A percentile compares a stretch with the other conserved stretches of the same genome.
Conservation (phyloP, 345 rosid genomes). For the Salix viminalis region DNA sequence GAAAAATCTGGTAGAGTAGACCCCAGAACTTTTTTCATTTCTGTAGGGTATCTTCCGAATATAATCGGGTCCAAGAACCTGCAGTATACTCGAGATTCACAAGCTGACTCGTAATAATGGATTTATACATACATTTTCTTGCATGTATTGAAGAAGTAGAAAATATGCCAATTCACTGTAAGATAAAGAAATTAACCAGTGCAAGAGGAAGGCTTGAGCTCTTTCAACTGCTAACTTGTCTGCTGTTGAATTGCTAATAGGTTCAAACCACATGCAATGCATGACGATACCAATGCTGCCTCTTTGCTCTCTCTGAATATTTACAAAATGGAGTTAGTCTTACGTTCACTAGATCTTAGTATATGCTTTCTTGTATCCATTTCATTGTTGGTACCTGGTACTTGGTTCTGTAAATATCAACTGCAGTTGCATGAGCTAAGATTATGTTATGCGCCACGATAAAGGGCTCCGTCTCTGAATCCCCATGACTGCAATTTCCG, state of each 20-base stretch:
- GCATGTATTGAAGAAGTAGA: no score
- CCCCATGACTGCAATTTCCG: constrained; percentile 15
- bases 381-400: constrained; percentile 16
- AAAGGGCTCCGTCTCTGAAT: constrained; percentile 23
- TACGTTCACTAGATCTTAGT: background rate
- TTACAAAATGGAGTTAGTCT: background rate
- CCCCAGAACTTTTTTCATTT: constrained; percentile 17
- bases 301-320: constrained; percentile 5
- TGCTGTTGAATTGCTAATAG: constrained; percentile 13
- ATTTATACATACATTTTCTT: background rate
- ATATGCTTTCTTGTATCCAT: background rate
- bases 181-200: constrained; percentile 7
- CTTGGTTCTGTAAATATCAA: constrained; percentile 17
- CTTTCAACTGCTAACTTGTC: constrained; percentile 16
- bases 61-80: constrained; percentile 21
- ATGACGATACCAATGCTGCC: constrained; percentile 23
- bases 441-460: constrained; percentile 21
- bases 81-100: background rate
- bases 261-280: constrained; percentile 16
- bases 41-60: constrained; percentile 15
- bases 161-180: background rate
- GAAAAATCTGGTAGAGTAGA: constrained; percentile 11
- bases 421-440: constrained; percentile 20
- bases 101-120: background rate
- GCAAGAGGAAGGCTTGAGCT: constrained; percentile 13